Evolutionary conservation across 805 yeast species (phyloP), one percentile per base, ranked within the genome.

Genomic region (Cyberlindnera sargentensis): DNA sequence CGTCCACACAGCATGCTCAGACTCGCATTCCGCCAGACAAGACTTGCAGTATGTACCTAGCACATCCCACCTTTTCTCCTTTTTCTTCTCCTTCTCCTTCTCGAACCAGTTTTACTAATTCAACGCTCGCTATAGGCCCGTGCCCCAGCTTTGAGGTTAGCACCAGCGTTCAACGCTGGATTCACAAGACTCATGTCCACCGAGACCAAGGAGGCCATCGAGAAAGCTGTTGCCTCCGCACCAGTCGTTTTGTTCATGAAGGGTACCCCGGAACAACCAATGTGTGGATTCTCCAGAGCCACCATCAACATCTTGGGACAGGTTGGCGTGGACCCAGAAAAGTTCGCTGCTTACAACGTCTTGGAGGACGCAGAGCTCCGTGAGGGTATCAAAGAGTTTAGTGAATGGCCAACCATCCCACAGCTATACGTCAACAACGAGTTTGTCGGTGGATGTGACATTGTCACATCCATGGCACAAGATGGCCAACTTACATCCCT

Each of bases 401-500:
- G 91, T 53, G 82, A 85, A 51, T 93, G 99, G 99, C 99, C 99
- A 44, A 93, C 99, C 1, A 89, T 93, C 47, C 99, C 99, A 11
- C 99, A 93, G 66, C 74, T 93, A 36, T 93, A 90, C 60, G 88
- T 93, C 10, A 76, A 82, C 53, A 81, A 82, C 52, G 99, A 93
- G 62, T 93, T 93, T 61, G 76, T 93, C 42, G 99, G 99, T 37
- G 99, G 99, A 4, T 93, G 97, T 67, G 99, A 93, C 65, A 90
- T 93, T 50, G 73, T 93, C 42, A 87, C 84, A 61, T 79, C 85
- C 44, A 90, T 93, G 98, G 86, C 95, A 34, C 84, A 83, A 55
- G 62, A 71, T 42, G 99, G 99, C n/a, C 96, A 91, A 59, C 76
- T 93, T 43, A 80, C 89, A 15, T 90, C 90, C 44, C 62, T 93